Conservation (phyloP, 192 early-diverging fungal species). For the Coemansia sp. region DNA sequence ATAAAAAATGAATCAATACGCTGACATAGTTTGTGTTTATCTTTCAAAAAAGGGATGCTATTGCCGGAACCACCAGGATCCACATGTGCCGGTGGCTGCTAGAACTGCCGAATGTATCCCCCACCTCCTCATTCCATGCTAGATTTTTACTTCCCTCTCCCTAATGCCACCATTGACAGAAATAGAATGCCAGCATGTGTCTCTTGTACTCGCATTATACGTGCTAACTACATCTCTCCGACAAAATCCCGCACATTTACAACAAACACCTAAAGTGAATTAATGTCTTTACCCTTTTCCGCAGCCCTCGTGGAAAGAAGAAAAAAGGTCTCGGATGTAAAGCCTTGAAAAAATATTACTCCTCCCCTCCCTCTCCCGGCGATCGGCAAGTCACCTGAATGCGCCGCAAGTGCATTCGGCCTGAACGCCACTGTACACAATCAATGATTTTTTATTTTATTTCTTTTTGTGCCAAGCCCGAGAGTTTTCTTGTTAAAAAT, state of each 20-base stretch:
- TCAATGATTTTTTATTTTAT: not conserved
- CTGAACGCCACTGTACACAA: slow-evolving; percentile 8
- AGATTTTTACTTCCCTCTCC: not conserved
- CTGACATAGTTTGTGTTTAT: not conserved
- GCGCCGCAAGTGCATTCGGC: slow-evolving; percentile 7
- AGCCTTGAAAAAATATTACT: not conserved
- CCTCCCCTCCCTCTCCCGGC: not conserved
- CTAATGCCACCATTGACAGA: not conserved
- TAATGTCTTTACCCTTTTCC: no score
- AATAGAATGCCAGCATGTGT: no score
- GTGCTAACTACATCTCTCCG: no score
- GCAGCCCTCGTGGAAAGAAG: not conserved
- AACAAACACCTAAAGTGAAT: no score
- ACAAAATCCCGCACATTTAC: no score
- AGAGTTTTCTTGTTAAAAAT: not conserved
- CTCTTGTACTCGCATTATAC: no score
- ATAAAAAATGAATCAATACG: not conserved
- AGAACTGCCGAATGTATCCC: not conserved
- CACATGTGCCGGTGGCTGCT: slow-evolving; percentile 5
- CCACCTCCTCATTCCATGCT: not conserved
- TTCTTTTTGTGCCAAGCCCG: not conserved
- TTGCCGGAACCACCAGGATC: slow-evolving; percentile 2
- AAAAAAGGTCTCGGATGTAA: not conserved
- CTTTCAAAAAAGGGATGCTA: not conserved
- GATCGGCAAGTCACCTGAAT: slow-evolving; percentile 8